phyloP scores from a whole-genome alignment of 768 basidiomycete species.

The Rhizopogon roseolus region DNA sequence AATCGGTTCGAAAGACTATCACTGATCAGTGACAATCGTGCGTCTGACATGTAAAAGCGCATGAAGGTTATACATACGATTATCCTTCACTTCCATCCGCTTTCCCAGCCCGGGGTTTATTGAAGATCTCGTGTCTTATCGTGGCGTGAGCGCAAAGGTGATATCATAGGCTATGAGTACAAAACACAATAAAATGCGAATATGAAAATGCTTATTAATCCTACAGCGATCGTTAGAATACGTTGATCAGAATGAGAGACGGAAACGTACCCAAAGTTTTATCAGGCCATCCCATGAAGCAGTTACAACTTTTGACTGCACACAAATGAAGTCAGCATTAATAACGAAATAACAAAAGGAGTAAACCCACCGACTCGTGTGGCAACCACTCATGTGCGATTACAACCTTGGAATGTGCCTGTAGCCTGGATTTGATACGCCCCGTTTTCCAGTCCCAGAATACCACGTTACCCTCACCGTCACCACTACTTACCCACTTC shows the following conservation, averaged over 20 bases:
- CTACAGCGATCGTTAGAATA: constrained; percentile 14
- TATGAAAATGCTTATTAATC: constrained; percentile 25
- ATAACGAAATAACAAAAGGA: neutral
- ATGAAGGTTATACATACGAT: too few relatives aligned
- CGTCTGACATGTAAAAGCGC: too few relatives aligned
- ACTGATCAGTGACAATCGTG: too few relatives aligned
- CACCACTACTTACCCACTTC: constrained; percentile 96
- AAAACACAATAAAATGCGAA: neutral
- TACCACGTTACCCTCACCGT: constrained; percentile 90
- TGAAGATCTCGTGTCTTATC: neutral
- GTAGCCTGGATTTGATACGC: constrained; percentile 84
- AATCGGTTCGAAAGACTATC: too few relatives aligned
- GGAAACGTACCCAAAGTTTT: constrained; percentile 84
- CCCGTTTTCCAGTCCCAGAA: constrained; percentile 99
- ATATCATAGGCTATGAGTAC: neutral
- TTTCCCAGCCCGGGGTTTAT: neutral
- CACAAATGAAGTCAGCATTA: constrained; percentile 7
- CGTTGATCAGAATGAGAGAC: neutral
- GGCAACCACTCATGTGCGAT: constrained; percentile 98
- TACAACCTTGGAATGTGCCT: constrained; percentile 93
- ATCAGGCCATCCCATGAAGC: constrained; percentile 98
- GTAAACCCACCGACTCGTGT: constrained; percentile 81
- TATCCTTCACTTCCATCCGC: too few relatives aligned
- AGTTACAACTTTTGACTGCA: constrained; percentile 92
- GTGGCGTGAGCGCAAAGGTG: neutral